A percentile compares a stretch with the other conserved stretches of the same genome.
These are phyloP conservation scores for Pseudoperonospora humuli DNA, from an alignment of 352 stramenopile genomes.

Conservation along the genomic window DNA sequence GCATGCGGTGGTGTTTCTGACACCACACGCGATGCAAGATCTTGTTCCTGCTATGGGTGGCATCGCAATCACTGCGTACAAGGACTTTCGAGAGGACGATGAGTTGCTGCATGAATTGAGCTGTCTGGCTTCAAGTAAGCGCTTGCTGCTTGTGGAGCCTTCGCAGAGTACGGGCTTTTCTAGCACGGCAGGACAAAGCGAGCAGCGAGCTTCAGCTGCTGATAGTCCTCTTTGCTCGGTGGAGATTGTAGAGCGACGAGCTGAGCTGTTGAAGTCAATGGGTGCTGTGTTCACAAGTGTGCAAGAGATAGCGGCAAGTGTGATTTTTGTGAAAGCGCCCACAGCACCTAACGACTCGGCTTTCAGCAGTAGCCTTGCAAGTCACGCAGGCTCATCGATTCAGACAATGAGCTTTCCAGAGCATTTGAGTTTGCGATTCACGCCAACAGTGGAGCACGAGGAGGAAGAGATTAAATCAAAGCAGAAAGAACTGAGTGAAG, in stretches of 20 bases:
- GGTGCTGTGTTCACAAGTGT: slow-evolving; percentile 63
- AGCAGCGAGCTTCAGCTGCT: slow-evolving; percentile 18
- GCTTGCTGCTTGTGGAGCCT: slow-evolving; percentile 61
- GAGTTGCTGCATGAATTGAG: slow-evolving; percentile 49
- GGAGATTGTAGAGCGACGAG: slow-evolving; percentile 44
- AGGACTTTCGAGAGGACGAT: slow-evolving; percentile 44
- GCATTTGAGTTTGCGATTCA: slow-evolving; percentile 42
- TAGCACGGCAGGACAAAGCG: slow-evolving; percentile 42
- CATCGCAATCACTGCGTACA: slow-evolving; percentile 54
- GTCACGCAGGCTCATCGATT: slow-evolving; percentile 37
- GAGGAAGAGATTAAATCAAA: slow-evolving; percentile 12
- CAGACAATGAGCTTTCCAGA: slow-evolving; percentile 60
- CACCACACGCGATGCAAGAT: slow-evolving; percentile 66
- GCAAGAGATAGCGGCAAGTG: slow-evolving; percentile 71
- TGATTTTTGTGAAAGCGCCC: slow-evolving; percentile 77
- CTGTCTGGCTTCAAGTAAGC: slow-evolving; percentile 32
- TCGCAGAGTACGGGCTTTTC: slow-evolving; percentile 43
- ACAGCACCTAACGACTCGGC: slow-evolving; percentile 37
- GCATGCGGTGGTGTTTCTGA: slow-evolving; percentile 69
- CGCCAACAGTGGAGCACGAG: slow-evolving; percentile 13
- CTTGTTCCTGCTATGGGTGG: slow-evolving; percentile 71
- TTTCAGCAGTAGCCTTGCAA: slow-evolving; percentile 62
- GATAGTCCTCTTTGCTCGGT: slow-evolving; percentile 6
- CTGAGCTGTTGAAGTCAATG: slow-evolving; percentile 54
- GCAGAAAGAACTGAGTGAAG: slow-evolving; percentile 12